These are phyloP conservation scores for Ganoderma sp. DNA, from an alignment of 1,284 basidiomycete species.

Conservation along the genomic window DNA sequence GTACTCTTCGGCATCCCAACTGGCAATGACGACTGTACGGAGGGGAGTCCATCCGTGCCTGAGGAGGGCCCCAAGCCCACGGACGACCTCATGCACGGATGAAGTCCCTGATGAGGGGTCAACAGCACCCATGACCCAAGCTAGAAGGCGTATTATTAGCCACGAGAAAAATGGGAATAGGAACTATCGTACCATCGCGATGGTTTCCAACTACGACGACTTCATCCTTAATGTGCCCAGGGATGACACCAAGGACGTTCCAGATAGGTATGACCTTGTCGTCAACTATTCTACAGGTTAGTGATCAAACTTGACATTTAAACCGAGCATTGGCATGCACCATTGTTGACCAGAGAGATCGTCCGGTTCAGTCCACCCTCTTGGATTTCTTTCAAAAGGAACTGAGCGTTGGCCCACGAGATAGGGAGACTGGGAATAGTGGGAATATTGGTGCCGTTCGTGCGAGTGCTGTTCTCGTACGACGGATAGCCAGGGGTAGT, in stretches of 20 bases:
- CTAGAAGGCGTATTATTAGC: conserved; percentile 9
- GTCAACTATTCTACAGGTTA: conserved; percentile 53
- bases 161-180: neutral
- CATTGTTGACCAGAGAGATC: conserved; percentile 69
- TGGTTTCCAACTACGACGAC: conserved; percentile 89
- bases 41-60: conserved; percentile 86
- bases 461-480: conserved; percentile 81
- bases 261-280: conserved; percentile 77
- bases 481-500: conserved; percentile 89
- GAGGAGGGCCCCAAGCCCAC: conserved; percentile 77
- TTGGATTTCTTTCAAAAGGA: conserved; percentile 64
- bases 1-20: conserved; percentile 94
- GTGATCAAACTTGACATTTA: neutral
- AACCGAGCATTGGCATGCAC: conserved; percentile 39
- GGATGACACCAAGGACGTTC: conserved; percentile 90
- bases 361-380: conserved; percentile 46
- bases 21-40: conserved; percentile 84
- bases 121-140: conserved; percentile 71
- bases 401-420: conserved; percentile 70
- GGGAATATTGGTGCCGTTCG: conserved; percentile 73
- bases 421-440: conserved; percentile 81
- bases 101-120: conserved; percentile 91
- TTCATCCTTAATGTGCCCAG: conserved; percentile 85
- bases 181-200: conserved; percentile 66
- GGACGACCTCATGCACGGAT: conserved; percentile 80